Base-by-base conservation (phyloP, 73 alveolate species). In the Paramecium octaurelia region DNA sequence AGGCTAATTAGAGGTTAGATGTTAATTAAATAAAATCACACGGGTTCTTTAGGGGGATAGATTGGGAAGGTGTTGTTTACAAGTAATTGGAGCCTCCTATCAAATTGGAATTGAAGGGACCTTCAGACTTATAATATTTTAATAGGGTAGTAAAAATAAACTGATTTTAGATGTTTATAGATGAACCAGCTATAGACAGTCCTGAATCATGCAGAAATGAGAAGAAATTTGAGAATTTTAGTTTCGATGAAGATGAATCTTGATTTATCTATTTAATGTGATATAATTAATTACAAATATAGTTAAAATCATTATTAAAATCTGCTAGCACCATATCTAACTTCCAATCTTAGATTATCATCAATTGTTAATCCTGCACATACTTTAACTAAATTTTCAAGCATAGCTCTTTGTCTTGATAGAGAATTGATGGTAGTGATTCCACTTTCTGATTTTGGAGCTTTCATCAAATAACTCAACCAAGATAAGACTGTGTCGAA, bases 341-440 rank as follows among this genome's bases (percentile, higher is more conserved):
- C 90, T 29, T 77, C 90, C 7, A 77, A 42, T 76, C 89, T 76
- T 1, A 88, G 48, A 64, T 88, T 88, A 48, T 88, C 93, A 68
- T 88, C 93, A 43, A 83, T 58, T 20, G 64, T 42, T 76, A 88
- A 64, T 14, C 94, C 94, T 29, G 94, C 94, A 70, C 94, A 88
- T 35, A 83, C 94, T 68, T 88, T 88, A 46, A 88, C 70, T 57
- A 88, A 44, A 73, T 88, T 88, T 46, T 88, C 94, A 42, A 88
- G 91, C 86, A 83, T 83, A 42, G 60, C 70, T 59, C 87, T 88
- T 70, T 88, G 43, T 88, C 94, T 88, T 76, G 86, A 88, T 23
- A 88, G 85, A n/a, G 94, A 40, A 40, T 88, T 88, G 36, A 88
- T 80, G 23, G 86, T 54, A 29, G 90, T 54, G 20, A 80, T 88